A percentile compares a stretch with the other conserved stretches of the same genome.
Conservation (phyloP, 163 green algal genomes). For the Scenedesmus sp. region DNA sequence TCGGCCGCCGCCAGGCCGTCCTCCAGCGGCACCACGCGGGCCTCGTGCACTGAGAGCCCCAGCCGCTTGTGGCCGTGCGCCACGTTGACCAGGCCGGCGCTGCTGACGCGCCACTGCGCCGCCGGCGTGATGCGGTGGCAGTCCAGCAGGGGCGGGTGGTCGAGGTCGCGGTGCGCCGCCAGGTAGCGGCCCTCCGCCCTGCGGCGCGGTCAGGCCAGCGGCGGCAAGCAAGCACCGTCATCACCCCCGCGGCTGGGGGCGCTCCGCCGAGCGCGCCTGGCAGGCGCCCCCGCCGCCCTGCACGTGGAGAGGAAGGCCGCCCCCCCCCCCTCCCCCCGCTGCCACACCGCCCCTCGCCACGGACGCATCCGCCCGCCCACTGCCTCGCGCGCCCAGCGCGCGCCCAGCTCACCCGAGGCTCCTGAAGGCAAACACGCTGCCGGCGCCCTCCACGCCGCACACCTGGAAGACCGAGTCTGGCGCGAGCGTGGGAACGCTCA, state of each 20-base stretch:
- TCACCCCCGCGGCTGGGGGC: too few species aligned
- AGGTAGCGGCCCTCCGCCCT: conserved; percentile 33
- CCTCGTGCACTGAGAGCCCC: background rate
- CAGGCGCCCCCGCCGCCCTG: too few species aligned
- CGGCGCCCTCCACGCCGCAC: background rate
- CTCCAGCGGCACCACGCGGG: too few species aligned
- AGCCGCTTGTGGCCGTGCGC: background rate
- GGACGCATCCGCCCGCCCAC: too few species aligned
- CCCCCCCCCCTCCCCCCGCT: too few species aligned
- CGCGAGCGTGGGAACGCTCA: background rate
- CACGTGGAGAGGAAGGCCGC: too few species aligned
- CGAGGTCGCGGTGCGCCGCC: conserved; percentile 3
- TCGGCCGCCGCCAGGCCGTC: too few species aligned
- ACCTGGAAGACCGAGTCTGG: conserved; percentile 21
- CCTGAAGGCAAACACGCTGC: conserved; percentile 16
- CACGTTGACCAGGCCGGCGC: background rate
- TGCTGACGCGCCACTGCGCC: conserved; percentile 12
- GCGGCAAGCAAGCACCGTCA: background rate
- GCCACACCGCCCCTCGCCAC: too few species aligned
- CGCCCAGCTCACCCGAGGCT: conserved; percentile 24
- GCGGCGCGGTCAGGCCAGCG: background rate
- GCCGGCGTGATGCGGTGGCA: background rate
- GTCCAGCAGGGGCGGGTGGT: background rate
- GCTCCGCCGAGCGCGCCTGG: background rate
- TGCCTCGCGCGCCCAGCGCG: too few species aligned